Evolutionary conservation across 257 asterid species (phyloP), one percentile per base, ranked within the genome.

Genomic region (Solanum phureja): DNA sequence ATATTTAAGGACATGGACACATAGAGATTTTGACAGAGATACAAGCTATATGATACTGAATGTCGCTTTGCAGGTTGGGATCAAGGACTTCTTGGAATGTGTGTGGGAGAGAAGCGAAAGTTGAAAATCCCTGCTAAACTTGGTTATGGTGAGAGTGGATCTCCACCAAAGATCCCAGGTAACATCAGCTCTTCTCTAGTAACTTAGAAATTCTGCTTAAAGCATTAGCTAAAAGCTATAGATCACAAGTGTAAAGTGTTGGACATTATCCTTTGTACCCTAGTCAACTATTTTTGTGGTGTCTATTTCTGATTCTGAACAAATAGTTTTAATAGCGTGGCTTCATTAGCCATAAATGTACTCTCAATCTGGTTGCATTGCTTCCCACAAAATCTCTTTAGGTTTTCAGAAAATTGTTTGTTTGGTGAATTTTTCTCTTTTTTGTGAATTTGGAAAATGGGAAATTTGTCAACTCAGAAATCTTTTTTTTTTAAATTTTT

Each of bases 111-210:
- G 94, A 96, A 95, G 92, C 89, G 99, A 52, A 97, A 96, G 94
- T 90, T 96, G 94, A 94, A 94, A 88, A 97, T 97, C 75, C 99
- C 99, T 49, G 90, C 99, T 72, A 96, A 95, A 91, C 98, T 96
- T 42, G 99, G 98, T 89, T 97, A 97, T 79, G 99, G 99, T 8
- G 99, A 96, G 1, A 95, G 92, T 84, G 99, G 99, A n/a, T 90
- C 98, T 85, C 99, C 99, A 34, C 99, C 99, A 69, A 92, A 91
- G 71, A 97, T 97, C 90, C 99, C 99, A 90, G 99, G 99, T 97
- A 91, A 88, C 86, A 5, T 82, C 31, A 49, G 31, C 10, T 82
- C 71, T 82, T 49, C 44, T 82, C 3, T 49, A 49, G 7, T 18
- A 18, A 31, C 44, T 49, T 49, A 6, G 60, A 76, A 82, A 82